A percentile compares a stretch with the other conserved stretches of the same genome.
Conservation (phyloP, 73 alveolate species). For the Paramecium pentaurelia region DNA sequence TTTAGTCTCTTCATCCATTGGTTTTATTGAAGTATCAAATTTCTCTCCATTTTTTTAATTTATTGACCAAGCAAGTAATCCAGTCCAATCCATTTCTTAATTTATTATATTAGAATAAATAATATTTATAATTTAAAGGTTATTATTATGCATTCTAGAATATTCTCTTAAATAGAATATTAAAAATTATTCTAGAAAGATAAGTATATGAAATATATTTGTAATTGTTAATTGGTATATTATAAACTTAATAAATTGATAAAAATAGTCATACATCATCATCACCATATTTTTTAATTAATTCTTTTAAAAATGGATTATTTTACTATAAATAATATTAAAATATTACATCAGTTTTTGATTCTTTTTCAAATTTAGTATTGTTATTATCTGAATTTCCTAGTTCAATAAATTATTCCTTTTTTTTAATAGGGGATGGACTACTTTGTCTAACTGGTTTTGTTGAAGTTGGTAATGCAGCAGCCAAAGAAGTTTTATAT, state of each 20-base stretch:
- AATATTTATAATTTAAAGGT: background rate
- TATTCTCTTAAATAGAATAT: background rate
- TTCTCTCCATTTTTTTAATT: conserved; percentile 44
- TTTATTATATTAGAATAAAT: no score
- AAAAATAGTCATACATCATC: background rate
- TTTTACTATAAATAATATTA: background rate
- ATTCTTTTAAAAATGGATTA: background rate
- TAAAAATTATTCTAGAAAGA: background rate
- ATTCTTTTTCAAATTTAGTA: background rate
- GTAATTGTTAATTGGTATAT: no score
- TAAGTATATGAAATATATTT: background rate
- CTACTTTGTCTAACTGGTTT: conserved; percentile 25
- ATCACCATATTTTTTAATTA: background rate
- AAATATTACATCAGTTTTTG: background rate
- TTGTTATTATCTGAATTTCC: background rate
- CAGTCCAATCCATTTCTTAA: conserved; percentile 49
- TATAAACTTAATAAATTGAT: background rate
- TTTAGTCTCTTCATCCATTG: conserved; percentile 62
- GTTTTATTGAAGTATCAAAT: conserved; percentile 19
- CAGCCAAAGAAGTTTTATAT: conserved; percentile 46
- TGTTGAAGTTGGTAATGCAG: background rate
- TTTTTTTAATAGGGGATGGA: conserved; percentile 37
- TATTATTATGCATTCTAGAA: background rate
- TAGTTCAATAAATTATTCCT: conserved; percentile 53
- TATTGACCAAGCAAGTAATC: conserved; percentile 53